phyloP scores from a whole-genome alignment of 1,284 basidiomycete species.

The Grifola frondosa region DNA sequence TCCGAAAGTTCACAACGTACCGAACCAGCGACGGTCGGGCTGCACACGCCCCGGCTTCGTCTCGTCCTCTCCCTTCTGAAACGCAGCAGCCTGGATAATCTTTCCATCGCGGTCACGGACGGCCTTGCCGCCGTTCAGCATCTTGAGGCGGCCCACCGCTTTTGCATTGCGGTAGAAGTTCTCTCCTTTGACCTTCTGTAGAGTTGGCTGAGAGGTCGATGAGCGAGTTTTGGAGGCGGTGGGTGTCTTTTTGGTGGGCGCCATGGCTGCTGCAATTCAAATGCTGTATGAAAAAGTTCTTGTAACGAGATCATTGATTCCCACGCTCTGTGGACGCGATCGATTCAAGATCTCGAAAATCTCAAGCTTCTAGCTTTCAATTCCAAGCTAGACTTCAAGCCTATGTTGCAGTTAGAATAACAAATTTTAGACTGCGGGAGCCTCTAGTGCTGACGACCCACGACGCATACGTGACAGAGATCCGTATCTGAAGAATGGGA shows the following conservation, averaged over 20 bases:
- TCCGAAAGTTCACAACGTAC: conserved; percentile 65
- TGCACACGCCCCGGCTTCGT: conserved; percentile 86
- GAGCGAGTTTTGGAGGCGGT: conserved; percentile 50
- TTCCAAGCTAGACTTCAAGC: no score
- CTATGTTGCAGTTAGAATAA: no score
- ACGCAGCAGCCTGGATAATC: conserved; percentile 88
- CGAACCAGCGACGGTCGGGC: conserved; percentile 94
- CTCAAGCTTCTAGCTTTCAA: no score
- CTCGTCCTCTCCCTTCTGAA: conserved; percentile 90
- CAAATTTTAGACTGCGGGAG: no score
- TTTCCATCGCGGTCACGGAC: conserved; percentile 88
- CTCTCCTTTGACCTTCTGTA: conserved; percentile 84
- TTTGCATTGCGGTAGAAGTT: conserved; percentile 95
- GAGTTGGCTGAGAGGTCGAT: conserved; percentile 47
- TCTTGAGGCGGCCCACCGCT: conserved; percentile 77
- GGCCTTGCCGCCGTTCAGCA: conserved; percentile 89
- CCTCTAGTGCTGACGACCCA: no score
- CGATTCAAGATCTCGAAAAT: no score
- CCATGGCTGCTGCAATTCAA: conserved; percentile 59
- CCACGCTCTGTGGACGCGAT: no score
- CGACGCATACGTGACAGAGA: no score
- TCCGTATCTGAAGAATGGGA: no score
- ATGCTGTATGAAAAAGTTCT: no score
- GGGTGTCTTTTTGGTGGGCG: conserved; percentile 43
- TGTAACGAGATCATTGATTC: no score